phyloP scores from a whole-genome alignment of 2,329 filamentous ascomycete genomes.

The Plectosphaerella cucumerina region DNA sequence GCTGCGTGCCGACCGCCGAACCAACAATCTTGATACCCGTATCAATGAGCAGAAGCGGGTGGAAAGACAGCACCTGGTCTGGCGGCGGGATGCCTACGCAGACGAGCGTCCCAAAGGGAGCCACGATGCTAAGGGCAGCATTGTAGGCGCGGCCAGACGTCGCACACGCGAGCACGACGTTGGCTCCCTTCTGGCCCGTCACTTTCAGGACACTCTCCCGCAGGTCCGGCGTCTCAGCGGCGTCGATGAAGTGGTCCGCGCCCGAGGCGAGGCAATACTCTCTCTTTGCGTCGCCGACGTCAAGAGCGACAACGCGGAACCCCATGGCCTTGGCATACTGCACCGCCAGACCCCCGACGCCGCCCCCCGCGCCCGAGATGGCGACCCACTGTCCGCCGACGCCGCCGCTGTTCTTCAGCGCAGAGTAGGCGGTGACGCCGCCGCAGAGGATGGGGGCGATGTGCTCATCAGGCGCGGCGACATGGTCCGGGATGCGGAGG shows the following conservation, averaged over 20 bases:
- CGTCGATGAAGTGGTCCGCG: constrained; percentile 33
- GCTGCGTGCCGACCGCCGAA: too few relatives aligned
- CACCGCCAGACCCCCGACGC: constrained; percentile 32
- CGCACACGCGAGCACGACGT: constrained; percentile 26
- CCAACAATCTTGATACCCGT: too few relatives aligned
- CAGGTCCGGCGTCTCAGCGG: constrained; percentile 14
- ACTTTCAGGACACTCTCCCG: constrained; percentile 17
- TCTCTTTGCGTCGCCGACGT: constrained; percentile 26
- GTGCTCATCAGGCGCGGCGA: constrained; percentile 23
- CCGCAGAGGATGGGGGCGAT: constrained; percentile 37
- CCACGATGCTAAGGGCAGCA: constrained; percentile 25
- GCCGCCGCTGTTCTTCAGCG: constrained; percentile 25
- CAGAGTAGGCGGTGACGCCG: constrained; percentile 39
- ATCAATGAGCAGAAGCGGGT: too few relatives aligned
- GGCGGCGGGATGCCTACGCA: constrained; percentile 31
- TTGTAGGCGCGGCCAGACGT: constrained; percentile 26
- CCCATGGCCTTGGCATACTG: constrained; percentile 37
- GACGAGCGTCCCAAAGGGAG: constrained; percentile 32
- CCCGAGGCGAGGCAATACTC: constrained; percentile 23
- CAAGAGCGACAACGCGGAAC: constrained; percentile 32
- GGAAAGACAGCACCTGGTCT: too few relatives aligned
- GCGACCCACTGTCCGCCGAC: constrained; percentile 30
- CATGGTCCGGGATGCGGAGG: constrained; percentile 21
- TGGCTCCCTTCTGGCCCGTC: constrained; percentile 17
- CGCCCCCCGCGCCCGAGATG: constrained; percentile 33